Conservation (phyloP, 192 early-diverging fungal species). For the Chytriomyces confervae region DNA sequence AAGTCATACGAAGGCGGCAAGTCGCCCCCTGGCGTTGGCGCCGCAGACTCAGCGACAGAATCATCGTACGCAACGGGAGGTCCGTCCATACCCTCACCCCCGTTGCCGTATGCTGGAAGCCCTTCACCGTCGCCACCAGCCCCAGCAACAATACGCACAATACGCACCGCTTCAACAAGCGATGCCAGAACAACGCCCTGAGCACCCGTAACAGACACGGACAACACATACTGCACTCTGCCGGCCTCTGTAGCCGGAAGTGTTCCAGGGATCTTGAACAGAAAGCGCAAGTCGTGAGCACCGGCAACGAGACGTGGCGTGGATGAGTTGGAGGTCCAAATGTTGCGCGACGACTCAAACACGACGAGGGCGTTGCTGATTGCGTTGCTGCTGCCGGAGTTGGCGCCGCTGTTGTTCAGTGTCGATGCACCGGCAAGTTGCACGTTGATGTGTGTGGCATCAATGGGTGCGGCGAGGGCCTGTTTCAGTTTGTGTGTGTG, state of each 20-base stretch:
- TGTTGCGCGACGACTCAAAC: neutral
- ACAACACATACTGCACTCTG: conserved; percentile 27
- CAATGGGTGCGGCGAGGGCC: neutral
- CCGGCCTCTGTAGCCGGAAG: conserved; percentile 20
- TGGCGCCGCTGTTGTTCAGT: neutral
- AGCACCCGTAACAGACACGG: neutral
- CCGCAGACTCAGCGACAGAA: neutral
- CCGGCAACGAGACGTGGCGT: conserved; percentile 8
- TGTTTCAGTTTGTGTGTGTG: neutral
- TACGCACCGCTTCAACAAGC: conserved; percentile 32
- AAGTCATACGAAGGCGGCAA: conserved; percentile 15
- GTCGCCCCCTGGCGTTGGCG: neutral
- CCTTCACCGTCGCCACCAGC: neutral
- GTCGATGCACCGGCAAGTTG: neutral
- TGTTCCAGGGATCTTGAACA: conserved; percentile 36
- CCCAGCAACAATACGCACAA: conserved; percentile 13
- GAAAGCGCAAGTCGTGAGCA: conserved; percentile 31
- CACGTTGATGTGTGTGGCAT: neutral
- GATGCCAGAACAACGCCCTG: conserved; percentile 1
- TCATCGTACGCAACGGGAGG: neutral
- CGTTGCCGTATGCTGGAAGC: neutral
- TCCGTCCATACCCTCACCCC: neutral
- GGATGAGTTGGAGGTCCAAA: neutral
- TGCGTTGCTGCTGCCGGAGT: neutral
- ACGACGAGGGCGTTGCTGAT: neutral